Conservation (phyloP, 169 alveolate species). For the Plasmodium vinckei region DNA sequence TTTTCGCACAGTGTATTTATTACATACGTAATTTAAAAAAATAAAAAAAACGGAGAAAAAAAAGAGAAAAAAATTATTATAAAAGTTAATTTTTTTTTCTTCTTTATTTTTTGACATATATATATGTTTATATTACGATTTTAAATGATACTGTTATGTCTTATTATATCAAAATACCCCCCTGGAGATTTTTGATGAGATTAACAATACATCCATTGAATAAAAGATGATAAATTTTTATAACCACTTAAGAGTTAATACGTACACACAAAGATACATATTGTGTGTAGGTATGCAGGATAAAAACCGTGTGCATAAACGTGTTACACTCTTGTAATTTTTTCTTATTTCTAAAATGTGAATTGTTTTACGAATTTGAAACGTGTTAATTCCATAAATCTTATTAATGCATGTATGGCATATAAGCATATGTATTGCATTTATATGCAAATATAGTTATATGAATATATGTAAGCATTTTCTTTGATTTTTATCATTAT, state of each 20-base stretch:
- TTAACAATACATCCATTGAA: conserved; percentile 13
- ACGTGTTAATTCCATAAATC: background rate
- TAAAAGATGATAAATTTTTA: conserved; percentile 2
- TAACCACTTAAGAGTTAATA: too few relatives aligned
- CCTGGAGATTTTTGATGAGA: conserved; percentile 39
- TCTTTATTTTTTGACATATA: conserved; percentile 13
- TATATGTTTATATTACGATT: conserved; percentile 20
- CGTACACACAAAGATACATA: background rate
- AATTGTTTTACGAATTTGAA: background rate
- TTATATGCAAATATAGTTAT: background rate
- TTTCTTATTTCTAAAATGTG: background rate
- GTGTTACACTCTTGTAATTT: background rate
- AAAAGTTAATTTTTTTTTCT: conserved; percentile 6
- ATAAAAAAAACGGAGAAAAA: conserved; percentile 13
- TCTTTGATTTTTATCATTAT: too few relatives aligned
- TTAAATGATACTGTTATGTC: conserved; percentile 46
- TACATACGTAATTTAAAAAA: conserved; percentile 13
- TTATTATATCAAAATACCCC: conserved; percentile 46
- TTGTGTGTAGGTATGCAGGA: too few relatives aligned
- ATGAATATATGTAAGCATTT: background rate
- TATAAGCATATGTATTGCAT: background rate
- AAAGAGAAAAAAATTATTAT: conserved; percentile 8
- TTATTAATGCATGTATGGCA: background rate
- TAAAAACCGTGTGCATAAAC: too few relatives aligned
- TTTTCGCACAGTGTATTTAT: background rate